Conservation (phyloP, 2,329 filamentous ascomycete species). For the Ophiocordyceps camponoti-floridani region DNA sequence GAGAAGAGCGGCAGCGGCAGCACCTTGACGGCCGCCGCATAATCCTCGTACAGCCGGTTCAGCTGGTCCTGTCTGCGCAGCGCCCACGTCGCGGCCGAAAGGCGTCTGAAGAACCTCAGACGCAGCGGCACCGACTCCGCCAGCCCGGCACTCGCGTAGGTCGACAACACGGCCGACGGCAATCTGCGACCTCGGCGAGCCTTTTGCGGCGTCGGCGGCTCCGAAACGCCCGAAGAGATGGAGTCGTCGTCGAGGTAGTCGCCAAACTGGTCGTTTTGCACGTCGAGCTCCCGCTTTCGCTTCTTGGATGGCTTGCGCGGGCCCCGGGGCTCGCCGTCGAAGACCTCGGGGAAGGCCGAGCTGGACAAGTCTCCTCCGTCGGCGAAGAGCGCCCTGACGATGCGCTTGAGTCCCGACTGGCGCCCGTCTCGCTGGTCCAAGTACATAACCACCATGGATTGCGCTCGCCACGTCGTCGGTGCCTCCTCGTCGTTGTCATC, state of each 20-base stretch:
- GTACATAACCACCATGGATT: conserved; percentile 45
- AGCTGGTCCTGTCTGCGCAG: conserved; percentile 24
- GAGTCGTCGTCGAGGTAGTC: conserved; percentile 43
- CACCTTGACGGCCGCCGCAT: conserved; percentile 36
- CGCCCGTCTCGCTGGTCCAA: conserved; percentile 27
- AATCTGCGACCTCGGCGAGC: conserved; percentile 9
- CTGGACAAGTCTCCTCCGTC: conserved; percentile 37
- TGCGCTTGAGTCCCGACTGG: conserved; percentile 28
- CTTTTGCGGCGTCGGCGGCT: conserved; percentile 26
- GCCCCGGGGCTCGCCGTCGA: conserved; percentile 39
- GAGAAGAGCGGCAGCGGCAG: conserved; percentile 39
- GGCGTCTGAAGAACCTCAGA: conserved; percentile 41
- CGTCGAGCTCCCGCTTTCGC: conserved; percentile 33
- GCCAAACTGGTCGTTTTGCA: conserved; percentile 41
- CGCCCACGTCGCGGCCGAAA: conserved; percentile 28
- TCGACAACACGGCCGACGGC: conserved; percentile 6
- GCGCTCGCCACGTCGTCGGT: conserved; percentile 17
- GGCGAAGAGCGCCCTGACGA: conserved; percentile 50
- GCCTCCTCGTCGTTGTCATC: conserved; percentile 7
- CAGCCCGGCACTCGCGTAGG: conserved; percentile 10
- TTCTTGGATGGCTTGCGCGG: conserved; percentile 24
- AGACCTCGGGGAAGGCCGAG: conserved; percentile 46
- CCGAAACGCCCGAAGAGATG: conserved; percentile 25
- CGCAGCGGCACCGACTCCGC: conserved; percentile 42
- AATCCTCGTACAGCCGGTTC: conserved; percentile 39